Evolutionary conservation across 2,329 filamentous ascomycete species (phyloP).

Genomic region (Coniochaeta sp.): DNA sequence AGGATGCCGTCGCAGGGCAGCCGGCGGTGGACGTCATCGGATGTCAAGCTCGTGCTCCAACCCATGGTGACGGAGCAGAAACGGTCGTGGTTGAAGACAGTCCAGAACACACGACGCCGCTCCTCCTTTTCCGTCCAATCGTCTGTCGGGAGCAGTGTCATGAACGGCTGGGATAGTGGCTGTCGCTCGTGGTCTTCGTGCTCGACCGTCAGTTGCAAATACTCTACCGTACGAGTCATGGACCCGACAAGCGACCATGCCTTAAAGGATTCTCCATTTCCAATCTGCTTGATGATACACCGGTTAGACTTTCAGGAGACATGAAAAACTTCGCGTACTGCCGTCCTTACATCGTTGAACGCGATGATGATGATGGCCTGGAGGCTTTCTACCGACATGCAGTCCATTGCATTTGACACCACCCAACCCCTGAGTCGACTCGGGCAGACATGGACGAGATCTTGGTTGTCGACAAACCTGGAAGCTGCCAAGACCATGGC

Average conservation of each 20-base stretch:
- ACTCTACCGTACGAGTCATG: slow-evolving; percentile 24
- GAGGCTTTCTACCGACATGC: slow-evolving; percentile 24
- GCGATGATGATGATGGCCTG: slow-evolving; percentile 27
- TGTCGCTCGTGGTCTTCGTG: slow-evolving; percentile 16
- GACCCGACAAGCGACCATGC: slow-evolving; percentile 26
- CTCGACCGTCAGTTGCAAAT: slow-evolving; percentile 21
- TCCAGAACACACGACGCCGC: slow-evolving; percentile 21
- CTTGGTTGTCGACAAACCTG: slow-evolving; percentile 6
- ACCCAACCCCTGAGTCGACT: slow-evolving; percentile 15
- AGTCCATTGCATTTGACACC: slow-evolving; percentile 21
- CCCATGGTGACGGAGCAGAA: slow-evolving; percentile 18
- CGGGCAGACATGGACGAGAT: slow-evolving; percentile 2
- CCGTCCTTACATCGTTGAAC: slow-evolving; percentile 25
- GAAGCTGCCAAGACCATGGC: slow-evolving; percentile 21
- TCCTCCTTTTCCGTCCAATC: slow-evolving; percentile 20
- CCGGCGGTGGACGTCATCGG: slow-evolving; percentile 21
- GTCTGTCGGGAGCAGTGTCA: slow-evolving; percentile 18
- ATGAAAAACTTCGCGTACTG: background rate
- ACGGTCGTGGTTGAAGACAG: slow-evolving; percentile 23
- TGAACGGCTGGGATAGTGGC: slow-evolving; percentile 17
- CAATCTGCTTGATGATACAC: slow-evolving; percentile 13
- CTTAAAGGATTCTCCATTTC: slow-evolving; percentile 16
- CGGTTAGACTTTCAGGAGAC: background rate
- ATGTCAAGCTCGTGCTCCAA: slow-evolving; percentile 25
- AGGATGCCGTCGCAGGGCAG: slow-evolving; percentile 30